Percentiles rank a stretch among this genome's conserved stretches.
These are phyloP conservation scores for Suhomyces pyralidae DNA, from an alignment of 805 yeast genomes.

Conservation along the genomic window DNA sequence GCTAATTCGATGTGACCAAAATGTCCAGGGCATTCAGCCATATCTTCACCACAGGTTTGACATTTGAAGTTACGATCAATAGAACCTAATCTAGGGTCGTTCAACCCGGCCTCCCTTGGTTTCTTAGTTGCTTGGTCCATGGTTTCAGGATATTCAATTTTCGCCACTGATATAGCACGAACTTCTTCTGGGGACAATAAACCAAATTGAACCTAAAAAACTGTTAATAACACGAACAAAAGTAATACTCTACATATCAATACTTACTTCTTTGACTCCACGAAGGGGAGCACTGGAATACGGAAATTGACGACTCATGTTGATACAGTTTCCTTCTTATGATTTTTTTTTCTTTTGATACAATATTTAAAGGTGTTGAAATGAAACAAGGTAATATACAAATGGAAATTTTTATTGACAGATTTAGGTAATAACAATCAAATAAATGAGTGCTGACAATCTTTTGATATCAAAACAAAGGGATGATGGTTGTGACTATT, in stretches of 20 bases:
- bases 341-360: conserved; percentile 12
- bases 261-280: conserved; percentile 86
- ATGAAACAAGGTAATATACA: conserved; percentile 1
- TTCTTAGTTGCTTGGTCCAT: conserved; percentile 96
- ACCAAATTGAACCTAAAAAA: conserved; percentile 81
- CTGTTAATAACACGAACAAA: conserved; percentile 15
- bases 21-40: conserved; percentile 99
- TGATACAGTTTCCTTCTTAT: conserved; percentile 8
- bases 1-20: conserved; percentile 98
- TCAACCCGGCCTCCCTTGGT: conserved; percentile 95
- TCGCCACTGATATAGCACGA: conserved; percentile 96
- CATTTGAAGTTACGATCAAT: conserved; percentile 96
- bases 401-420: background rate
- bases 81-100: conserved; percentile 95
- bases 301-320: conserved; percentile 60
- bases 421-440: conserved; percentile 21
- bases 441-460: conserved; percentile 29
- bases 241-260: background rate
- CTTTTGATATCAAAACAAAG: background rate
- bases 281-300: conserved; percentile 98
- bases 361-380: conserved; percentile 5
- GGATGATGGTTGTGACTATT: background rate
- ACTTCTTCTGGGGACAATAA: conserved; percentile 93
- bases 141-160: conserved; percentile 98
- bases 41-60: conserved; percentile 98